phyloP scores from a whole-genome alignment of 192 early-diverging fungal genomes.

The Haplosporangium gracile region DNA sequence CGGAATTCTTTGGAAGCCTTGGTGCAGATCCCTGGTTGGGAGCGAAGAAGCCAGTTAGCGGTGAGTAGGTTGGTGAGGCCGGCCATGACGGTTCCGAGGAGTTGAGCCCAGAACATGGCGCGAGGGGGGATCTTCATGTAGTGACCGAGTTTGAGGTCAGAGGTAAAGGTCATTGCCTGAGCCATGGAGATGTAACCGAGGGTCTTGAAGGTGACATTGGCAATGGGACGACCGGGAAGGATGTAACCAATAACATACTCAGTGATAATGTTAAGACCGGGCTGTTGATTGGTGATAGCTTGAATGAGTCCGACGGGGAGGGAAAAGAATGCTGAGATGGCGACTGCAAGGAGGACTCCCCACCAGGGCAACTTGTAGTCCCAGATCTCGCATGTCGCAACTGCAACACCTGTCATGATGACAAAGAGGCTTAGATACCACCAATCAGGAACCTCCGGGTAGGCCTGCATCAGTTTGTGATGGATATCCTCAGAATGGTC shows the following conservation, averaged over 20 bases:
- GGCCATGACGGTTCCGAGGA: slow-evolving; percentile 71
- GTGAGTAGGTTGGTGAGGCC: slow-evolving; percentile 66
- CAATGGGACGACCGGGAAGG: slow-evolving; percentile 66
- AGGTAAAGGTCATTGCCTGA: slow-evolving; percentile 80
- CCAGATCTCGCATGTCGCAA: slow-evolving; percentile 53
- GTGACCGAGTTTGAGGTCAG: slow-evolving; percentile 78
- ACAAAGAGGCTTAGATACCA: slow-evolving; percentile 65
- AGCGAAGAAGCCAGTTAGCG: slow-evolving; percentile 59
- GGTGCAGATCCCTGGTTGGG: slow-evolving; percentile 58
- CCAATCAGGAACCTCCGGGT: slow-evolving; percentile 69
- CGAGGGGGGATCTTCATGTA: slow-evolving; percentile 51
- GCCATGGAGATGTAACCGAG: slow-evolving; percentile 70
- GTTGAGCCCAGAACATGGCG: slow-evolving; percentile 73
- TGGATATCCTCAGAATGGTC: slow-evolving; percentile 66
- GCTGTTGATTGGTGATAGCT: slow-evolving; percentile 66
- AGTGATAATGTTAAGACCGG: slow-evolving; percentile 69
- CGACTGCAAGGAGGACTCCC: slow-evolving; percentile 60
- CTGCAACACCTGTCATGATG: slow-evolving; percentile 45
- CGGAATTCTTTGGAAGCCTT: slow-evolving; percentile 50
- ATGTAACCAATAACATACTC: slow-evolving; percentile 72
- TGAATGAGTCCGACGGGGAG: slow-evolving; percentile 72
- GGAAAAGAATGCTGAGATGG: slow-evolving; percentile 53
- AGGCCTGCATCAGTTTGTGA: slow-evolving; percentile 76
- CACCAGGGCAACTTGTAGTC: slow-evolving; percentile 64
- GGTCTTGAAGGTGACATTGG: slow-evolving; percentile 73